Evolutionary conservation across 1,139 yeast genomes (phyloP).

Genomic region (Sugiyamaella novakii): DNA sequence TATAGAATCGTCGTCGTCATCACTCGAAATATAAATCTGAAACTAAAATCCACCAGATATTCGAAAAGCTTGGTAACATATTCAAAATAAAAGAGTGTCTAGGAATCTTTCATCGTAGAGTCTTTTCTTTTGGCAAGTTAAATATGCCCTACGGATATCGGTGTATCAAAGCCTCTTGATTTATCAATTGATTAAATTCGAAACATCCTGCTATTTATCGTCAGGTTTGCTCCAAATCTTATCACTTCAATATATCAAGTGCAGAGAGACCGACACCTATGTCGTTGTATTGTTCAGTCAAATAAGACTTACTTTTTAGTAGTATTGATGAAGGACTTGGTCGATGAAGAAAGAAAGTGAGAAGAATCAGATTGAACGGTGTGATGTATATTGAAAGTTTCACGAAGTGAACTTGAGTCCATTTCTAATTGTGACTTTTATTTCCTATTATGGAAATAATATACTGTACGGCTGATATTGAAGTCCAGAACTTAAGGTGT

Average conservation of each 20-base stretch:
- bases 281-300: neutral
- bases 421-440: too few relatives aligned
- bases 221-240: neutral
- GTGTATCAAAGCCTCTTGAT: conserved; percentile 24
- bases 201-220: too few relatives aligned
- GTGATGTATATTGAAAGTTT: neutral
- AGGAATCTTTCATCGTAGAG: conserved; percentile 15
- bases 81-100: conserved; percentile 13
- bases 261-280: conserved; percentile 24
- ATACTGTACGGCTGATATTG: neutral
- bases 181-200: conserved; percentile 9
- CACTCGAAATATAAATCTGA: too few relatives aligned
- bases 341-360: conserved; percentile 6
- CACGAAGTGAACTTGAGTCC: neutral
- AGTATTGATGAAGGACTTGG: conserved; percentile 10
- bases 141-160: conserved; percentile 15
- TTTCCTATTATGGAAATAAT: conserved; percentile 6
- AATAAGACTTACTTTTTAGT: conserved; percentile 5
- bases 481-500: too few relatives aligned
- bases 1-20: too few relatives aligned
- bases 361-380: neutral
- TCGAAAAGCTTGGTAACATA: too few relatives aligned
- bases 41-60: conserved; percentile 9
- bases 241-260: conserved; percentile 19
- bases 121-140: conserved; percentile 11